Evolutionary conservation across 176 grass and related monocot genomes (phyloP), one percentile per base, ranked within the genome.

Genomic region (Luzula sylvatica): DNA sequence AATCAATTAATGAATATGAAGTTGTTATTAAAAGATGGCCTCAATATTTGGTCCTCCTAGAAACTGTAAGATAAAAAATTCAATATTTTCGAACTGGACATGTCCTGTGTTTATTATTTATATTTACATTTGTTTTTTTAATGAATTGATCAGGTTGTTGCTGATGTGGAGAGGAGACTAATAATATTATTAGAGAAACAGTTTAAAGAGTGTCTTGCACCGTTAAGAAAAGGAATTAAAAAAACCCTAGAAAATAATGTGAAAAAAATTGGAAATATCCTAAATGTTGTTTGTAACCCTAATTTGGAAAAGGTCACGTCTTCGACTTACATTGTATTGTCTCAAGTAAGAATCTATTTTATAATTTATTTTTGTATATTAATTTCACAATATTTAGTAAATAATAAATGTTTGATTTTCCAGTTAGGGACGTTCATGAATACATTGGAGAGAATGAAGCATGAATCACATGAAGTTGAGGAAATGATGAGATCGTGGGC

Each of bases 11-110:
- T 50, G 90, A 89, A 66, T 82, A 85, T 45, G 80, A 80, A 28
- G 83, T 96, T 47, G 90, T 96, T 65, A 96, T 88, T 60, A 85
- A 78, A 48, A 82, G 83, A 73, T 96, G 90, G 84, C 90, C 90
- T 67, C 77, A 85, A 23, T 96, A 89, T 70, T 70, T 89, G 50
- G 61, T 96, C 74, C 74, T 50, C 47, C 69, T 96, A 68, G 90
- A 96, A 69, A 79, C 65, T 72, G 90, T 96, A 67, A 60, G 81
- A 44, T 42, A 15, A 23, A 5, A 13, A 13, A 11, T 44, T 61
- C 15, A 29, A 20, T 7, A 16, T 52, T 58, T 15, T 11, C 23
- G 13, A n/a, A 26, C 23, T 46, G 32, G 26, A 52, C 3, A 11
- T 12, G 24, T 51, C 23, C 53, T 38, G 1, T 43, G 28, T 13